These are phyloP conservation scores for Nakazawaea molendinolei DNA, from an alignment of 805 yeast genomes.

Conservation along the genomic window DNA sequence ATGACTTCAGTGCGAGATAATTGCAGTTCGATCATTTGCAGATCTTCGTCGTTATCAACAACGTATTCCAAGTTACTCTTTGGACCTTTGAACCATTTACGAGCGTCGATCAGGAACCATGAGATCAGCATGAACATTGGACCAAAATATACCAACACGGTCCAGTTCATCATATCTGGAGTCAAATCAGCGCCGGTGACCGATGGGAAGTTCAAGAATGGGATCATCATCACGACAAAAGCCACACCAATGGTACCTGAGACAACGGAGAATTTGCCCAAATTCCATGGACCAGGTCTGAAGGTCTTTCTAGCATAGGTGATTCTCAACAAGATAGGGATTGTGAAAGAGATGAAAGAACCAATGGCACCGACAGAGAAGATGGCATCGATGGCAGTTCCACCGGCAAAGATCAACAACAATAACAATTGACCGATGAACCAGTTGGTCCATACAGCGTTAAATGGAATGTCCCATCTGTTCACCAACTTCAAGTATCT, in stretches of 20 bases:
- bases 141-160: slow-evolving; percentile 53
- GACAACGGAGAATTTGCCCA: slow-evolving; percentile 46
- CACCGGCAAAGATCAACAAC: slow-evolving; percentile 56
- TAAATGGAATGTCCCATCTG: slow-evolving; percentile 52
- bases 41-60: slow-evolving; percentile 20
- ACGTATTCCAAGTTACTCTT: slow-evolving; percentile 39
- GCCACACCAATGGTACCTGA: slow-evolving; percentile 42
- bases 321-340: slow-evolving; percentile 54
- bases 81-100: slow-evolving; percentile 57
- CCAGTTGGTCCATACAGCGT: slow-evolving; percentile 57
- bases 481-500: slow-evolving; percentile 42
- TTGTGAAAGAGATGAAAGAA: slow-evolving; percentile 58
- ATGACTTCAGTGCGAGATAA: not conserved
- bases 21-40: slow-evolving; percentile 10
- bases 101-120: slow-evolving; percentile 49
- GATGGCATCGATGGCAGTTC: slow-evolving; percentile 60
- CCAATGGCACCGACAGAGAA: slow-evolving; percentile 71
- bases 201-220: slow-evolving; percentile 54
- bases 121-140: slow-evolving; percentile 44
- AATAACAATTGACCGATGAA: slow-evolving; percentile 48
- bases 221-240: slow-evolving; percentile 49
- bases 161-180: slow-evolving; percentile 54
- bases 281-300: slow-evolving; percentile 60
- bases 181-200: slow-evolving; percentile 30
- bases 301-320: slow-evolving; percentile 47